phyloP scores from a whole-genome alignment of 352 stramenopile genomes.

The Globisporangium recalcitrans region DNA sequence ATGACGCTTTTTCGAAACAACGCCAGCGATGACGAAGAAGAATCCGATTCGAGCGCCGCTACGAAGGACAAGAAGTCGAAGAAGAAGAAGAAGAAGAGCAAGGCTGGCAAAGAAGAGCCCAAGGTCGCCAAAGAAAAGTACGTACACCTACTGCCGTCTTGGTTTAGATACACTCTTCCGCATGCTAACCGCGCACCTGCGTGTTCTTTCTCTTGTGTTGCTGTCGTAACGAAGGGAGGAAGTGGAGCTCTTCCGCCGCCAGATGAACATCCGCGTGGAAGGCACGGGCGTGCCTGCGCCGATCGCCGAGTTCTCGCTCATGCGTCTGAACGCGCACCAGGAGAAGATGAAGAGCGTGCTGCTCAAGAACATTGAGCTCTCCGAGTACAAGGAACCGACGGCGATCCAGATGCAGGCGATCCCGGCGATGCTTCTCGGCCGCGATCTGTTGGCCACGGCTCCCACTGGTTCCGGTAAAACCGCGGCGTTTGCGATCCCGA shows the following conservation, averaged over 20 bases:
- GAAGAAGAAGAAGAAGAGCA: constrained; percentile 17
- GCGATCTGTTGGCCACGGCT: constrained; percentile 94
- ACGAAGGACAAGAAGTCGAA: constrained; percentile 22
- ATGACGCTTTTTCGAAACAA: constrained; percentile 52
- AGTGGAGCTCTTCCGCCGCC: constrained; percentile 59
- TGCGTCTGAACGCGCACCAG: constrained; percentile 44
- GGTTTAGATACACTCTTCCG: background rate
- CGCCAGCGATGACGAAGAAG: constrained; percentile 12
- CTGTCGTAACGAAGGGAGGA: constrained; percentile 34
- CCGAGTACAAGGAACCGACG: constrained; percentile 98
- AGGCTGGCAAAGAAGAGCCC: constrained; percentile 7
- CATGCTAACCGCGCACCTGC: constrained; percentile 2
- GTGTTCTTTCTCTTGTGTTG: background rate
- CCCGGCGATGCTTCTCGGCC: constrained; percentile 78
- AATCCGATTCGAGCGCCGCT: constrained; percentile 7
- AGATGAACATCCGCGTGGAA: constrained; percentile 78
- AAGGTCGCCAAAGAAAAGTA: constrained; percentile 29
- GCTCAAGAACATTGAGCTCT: constrained; percentile 80
- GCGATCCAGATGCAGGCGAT: constrained; percentile 98
- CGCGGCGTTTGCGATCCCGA: constrained; percentile 96
- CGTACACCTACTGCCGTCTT: background rate
- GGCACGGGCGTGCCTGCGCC: constrained; percentile 58
- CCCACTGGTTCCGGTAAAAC: constrained; percentile 98
- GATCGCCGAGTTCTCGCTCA: constrained; percentile 70
- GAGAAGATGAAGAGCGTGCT: constrained; percentile 57